Base-by-base conservation (phyloP, 1,284 basidiomycete species). In the Schizopora paradoxa region DNA sequence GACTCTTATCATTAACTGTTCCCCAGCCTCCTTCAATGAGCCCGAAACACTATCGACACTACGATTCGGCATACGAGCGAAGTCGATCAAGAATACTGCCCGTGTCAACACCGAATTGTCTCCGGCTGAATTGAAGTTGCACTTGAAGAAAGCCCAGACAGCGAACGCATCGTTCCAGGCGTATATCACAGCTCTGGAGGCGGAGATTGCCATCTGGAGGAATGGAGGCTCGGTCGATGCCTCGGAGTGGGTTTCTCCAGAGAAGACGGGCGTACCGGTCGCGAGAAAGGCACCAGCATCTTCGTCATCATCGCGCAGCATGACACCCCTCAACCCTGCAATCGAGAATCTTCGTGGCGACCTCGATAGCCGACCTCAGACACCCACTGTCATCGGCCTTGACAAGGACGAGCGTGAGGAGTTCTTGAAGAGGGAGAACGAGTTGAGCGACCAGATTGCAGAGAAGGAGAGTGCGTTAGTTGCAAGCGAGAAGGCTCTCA, bases 41-140 rank as follows among this genome's bases (percentile, higher is more conserved):
- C 74, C 91, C 2, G 96, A 99, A 67, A 99, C 96, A 1, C 74
- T 99, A n/a, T 90, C 87, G 0, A 99, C 96, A 1, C 78, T 99
- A 26, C 87, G 96, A 23, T 99, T 99, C 66, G 96, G 96, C 77
- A 96, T 97, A 65, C 89, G 94, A 51, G 96, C 96, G 25, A 99
- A 99, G 68, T 91, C 90, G 25, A 99, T 99, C 80, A 99, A 98
- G 89, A 99, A 99, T 70, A 93, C 91, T 58, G 96, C 96, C 45
- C 86, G 94, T 47, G 91, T 99, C 72, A 99, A 99, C 66, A 91
- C 93, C 43, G 96, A 99, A 64, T 77, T 99, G 38, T 98, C 94
- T 0, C 95, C 96, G 1, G 75, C 91, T 40, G 96, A 99, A 62
- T 86, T 99, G 69, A 98, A 98, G 62, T 83, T 80, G 7, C 72